These are phyloP conservation scores for Collybiopsis luxurians DNA, from an alignment of 768 basidiomycete genomes.

Conservation along the genomic window DNA sequence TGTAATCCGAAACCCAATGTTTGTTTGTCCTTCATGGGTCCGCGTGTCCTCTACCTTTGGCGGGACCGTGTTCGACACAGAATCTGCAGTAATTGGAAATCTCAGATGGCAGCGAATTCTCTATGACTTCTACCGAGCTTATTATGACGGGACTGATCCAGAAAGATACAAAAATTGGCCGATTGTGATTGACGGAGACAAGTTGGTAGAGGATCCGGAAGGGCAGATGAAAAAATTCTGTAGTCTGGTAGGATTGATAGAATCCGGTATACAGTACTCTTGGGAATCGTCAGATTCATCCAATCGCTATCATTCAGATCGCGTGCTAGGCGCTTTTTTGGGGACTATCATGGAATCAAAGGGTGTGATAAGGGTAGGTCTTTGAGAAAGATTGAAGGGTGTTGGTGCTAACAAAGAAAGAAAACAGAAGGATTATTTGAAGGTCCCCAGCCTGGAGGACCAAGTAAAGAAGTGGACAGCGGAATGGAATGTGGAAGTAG, in stretches of 20 bases:
- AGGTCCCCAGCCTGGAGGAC: no score
- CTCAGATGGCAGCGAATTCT: background rate
- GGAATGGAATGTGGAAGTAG: no score
- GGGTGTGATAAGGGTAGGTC: slow-evolving; percentile 2
- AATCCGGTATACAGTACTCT: slow-evolving; percentile 1
- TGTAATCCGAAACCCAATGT: slow-evolving; percentile 5
- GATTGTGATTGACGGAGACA: slow-evolving; percentile 5
- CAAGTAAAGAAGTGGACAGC: no score
- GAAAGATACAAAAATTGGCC: background rate
- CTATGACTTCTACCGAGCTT: slow-evolving; percentile 1
- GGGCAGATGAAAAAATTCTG: slow-evolving; percentile 8
- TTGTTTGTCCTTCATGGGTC: background rate
- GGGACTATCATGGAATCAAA: background rate
- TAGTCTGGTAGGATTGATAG: background rate
- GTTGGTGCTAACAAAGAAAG: no score
- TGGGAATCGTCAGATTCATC: background rate
- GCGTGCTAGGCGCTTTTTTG: background rate
- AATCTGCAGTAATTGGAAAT: background rate
- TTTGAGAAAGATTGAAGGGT: no score
- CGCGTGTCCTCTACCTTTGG: background rate
- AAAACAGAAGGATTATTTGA: no score
- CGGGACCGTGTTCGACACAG: background rate
- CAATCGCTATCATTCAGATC: background rate
- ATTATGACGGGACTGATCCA: background rate
- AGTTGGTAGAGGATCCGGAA: background rate